phyloP scores from a whole-genome alignment of 805 yeast genomes.

The Barnettozyma populi region DNA sequence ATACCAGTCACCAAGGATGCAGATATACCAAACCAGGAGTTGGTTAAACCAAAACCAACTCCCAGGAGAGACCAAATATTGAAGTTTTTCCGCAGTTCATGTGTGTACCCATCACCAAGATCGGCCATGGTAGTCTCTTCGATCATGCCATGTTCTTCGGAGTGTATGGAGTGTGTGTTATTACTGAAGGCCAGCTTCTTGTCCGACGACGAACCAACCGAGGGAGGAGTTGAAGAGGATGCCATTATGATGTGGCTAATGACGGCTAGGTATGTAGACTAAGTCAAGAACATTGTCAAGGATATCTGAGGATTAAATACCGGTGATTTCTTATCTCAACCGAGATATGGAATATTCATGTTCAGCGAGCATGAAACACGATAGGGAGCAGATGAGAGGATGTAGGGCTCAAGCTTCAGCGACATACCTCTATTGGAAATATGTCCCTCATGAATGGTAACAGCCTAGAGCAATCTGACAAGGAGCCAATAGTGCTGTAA shows the following conservation, averaged over 20 bases:
- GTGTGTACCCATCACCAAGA: conserved; percentile 14
- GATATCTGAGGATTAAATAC: neutral
- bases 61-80: conserved; percentile 43
- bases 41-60: conserved; percentile 53
- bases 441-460: too few species aligned
- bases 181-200: neutral
- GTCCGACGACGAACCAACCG: neutral
- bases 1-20: conserved; percentile 50
- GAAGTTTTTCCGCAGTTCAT: conserved; percentile 27
- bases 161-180: neutral
- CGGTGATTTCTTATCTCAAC: too few species aligned
- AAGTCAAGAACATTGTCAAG: too few species aligned
- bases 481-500: too few species aligned
- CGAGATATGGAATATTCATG: too few species aligned
- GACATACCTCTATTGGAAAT: too few species aligned
- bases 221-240: neutral
- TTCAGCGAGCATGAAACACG: too few species aligned
- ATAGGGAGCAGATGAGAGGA: too few species aligned
- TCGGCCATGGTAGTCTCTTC: conserved; percentile 5
- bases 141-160: conserved; percentile 1
- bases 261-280: neutral
- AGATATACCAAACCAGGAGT: conserved; percentile 57
- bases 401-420: too few species aligned
- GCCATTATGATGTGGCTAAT: neutral
- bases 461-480: too few species aligned